phyloP scores from a whole-genome alignment of 2,329 filamentous ascomycete genomes.

The Phialophora expanda region DNA sequence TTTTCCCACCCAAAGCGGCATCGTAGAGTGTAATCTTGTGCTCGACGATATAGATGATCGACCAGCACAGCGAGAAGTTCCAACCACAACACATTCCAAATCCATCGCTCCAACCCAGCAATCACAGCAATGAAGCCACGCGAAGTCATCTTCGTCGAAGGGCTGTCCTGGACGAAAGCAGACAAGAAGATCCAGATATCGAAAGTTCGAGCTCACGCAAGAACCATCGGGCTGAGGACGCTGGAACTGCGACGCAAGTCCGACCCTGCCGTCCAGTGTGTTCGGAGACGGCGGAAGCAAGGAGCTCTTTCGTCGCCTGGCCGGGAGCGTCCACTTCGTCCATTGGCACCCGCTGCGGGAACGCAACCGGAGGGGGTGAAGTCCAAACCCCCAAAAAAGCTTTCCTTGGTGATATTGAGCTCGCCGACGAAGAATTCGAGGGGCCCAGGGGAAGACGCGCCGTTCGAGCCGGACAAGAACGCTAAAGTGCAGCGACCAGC shows the following conservation, averaged over 20 bases:
- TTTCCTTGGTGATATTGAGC: not conserved
- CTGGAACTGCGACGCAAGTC: slow-evolving; percentile 1
- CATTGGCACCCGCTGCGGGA: not conserved
- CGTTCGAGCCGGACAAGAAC: no score
- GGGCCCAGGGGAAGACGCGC: no score
- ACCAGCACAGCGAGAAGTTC: not conserved
- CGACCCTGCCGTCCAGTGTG: not conserved
- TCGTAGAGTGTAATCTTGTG: not conserved
- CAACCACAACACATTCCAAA: not conserved
- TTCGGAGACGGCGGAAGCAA: not conserved
- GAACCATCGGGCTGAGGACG: not conserved
- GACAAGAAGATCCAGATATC: slow-evolving; percentile 13
- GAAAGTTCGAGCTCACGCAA: slow-evolving; percentile 7
- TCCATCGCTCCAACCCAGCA: not conserved
- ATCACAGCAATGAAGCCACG: slow-evolving; percentile 5
- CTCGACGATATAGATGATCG: not conserved
- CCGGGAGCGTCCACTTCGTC: not conserved
- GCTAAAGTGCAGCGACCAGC: no score
- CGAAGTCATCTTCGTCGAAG: slow-evolving; percentile 10
- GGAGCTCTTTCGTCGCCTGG: not conserved
- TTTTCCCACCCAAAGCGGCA: not conserved
- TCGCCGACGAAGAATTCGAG: not conserved
- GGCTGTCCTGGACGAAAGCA: slow-evolving; percentile 10
- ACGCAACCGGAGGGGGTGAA: not conserved
- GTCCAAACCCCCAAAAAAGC: not conserved